phyloP scores from a whole-genome alignment of 2,329 filamentous ascomycete genomes.

The Ophiostoma piceae region DNA sequence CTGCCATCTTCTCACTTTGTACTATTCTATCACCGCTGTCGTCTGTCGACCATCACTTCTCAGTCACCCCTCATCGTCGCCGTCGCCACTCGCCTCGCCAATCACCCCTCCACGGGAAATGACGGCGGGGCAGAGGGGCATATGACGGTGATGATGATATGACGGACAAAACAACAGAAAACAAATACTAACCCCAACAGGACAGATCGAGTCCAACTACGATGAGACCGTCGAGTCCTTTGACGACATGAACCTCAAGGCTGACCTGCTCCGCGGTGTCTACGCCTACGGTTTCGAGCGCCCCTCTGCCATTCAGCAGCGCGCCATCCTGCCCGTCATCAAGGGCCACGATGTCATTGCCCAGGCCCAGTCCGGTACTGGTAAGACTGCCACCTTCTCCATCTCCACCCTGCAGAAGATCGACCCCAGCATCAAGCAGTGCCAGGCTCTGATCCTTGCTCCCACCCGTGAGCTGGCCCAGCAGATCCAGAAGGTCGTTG shows the following conservation, averaged over 20 bases:
- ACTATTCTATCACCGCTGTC: neutral
- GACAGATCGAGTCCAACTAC: slow-evolving; percentile 99
- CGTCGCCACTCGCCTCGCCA: neutral
- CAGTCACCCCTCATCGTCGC: neutral
- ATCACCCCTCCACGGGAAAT: neutral
- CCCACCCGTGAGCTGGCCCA: slow-evolving; percentile 97
- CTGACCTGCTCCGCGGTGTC: slow-evolving; percentile 95
- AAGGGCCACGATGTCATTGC: slow-evolving; percentile 99
- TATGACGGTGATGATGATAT: neutral
- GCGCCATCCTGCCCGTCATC: slow-evolving; percentile 99
- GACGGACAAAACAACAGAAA: neutral
- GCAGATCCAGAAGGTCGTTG: slow-evolving; percentile 99
- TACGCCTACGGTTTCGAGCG: slow-evolving; percentile 99
- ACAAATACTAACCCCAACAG: slow-evolving; percentile 44
- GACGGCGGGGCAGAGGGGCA: slow-evolving; percentile 11
- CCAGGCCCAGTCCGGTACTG: slow-evolving; percentile 98
- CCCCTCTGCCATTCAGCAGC: slow-evolving; percentile 98
- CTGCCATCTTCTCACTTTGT: no score
- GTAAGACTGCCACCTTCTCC: slow-evolving; percentile 99
- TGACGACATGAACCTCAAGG: slow-evolving; percentile 95
- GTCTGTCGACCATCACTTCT: neutral
- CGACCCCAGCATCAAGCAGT: slow-evolving; percentile 88
- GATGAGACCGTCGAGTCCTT: slow-evolving; percentile 99
- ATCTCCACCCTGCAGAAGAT: slow-evolving; percentile 99
- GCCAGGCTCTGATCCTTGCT: slow-evolving; percentile 96